Conservation (phyloP, 805 yeast genomes). For the Sugiyamaella lignohabitans region DNA sequence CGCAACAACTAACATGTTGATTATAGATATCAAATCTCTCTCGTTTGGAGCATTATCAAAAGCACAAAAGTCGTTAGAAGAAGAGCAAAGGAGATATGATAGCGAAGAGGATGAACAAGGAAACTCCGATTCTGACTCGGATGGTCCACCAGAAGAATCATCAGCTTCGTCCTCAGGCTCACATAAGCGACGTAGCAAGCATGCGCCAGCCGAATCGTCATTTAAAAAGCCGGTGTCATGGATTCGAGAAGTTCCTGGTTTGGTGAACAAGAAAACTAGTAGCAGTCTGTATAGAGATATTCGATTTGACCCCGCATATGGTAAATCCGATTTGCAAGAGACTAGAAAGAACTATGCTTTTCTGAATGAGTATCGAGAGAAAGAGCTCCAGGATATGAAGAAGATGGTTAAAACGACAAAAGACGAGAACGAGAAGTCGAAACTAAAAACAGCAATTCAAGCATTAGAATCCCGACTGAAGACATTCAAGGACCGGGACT, state of each 20-base stretch:
- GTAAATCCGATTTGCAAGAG: slow-evolving; percentile 64
- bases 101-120: slow-evolving; percentile 3
- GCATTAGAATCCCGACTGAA: slow-evolving; percentile 40
- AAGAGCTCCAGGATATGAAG: slow-evolving; percentile 60
- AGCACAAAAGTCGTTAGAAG: slow-evolving; percentile 22
- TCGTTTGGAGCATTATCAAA: slow-evolving; percentile 27
- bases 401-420: slow-evolving; percentile 38
- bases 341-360: slow-evolving; percentile 77
- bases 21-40: slow-evolving; percentile 12
- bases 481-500: slow-evolving; percentile 66
- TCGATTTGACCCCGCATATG: slow-evolving; percentile 84
- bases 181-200: slow-evolving; percentile 49
- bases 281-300: slow-evolving; percentile 64
- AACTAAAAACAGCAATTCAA: slow-evolving; percentile 29
- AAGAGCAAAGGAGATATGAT: slow-evolving; percentile 4
- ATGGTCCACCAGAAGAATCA: slow-evolving; percentile 16
- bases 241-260: slow-evolving; percentile 59
- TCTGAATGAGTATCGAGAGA: slow-evolving; percentile 75
- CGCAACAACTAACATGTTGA: neutral
- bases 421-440: slow-evolving; percentile 40
- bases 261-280: slow-evolving; percentile 21
- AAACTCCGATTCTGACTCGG: slow-evolving; percentile 17
- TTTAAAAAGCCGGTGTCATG: slow-evolving; percentile 64
- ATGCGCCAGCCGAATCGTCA: slow-evolving; percentile 81
- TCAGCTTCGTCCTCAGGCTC: slow-evolving; percentile 2